These are phyloP conservation scores for Leonotis leonurus DNA, from an alignment of 257 asterid genomes.

Conservation along the genomic window DNA sequence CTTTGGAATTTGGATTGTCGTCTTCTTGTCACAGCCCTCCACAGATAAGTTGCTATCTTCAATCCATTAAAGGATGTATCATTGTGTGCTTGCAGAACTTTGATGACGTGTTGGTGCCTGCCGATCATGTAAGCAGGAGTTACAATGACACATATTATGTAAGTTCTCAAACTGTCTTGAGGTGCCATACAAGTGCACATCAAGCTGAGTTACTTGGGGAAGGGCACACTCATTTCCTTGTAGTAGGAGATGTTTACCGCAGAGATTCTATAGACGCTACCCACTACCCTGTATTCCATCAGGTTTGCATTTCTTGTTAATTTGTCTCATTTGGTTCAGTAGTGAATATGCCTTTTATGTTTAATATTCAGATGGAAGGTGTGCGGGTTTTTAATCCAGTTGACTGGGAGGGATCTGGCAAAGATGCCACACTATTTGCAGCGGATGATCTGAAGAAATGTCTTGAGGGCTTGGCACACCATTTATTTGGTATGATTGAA, in stretches of 20 bases:
- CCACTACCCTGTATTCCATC: slow-evolving; percentile 98
- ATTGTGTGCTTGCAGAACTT: slow-evolving; percentile 68
- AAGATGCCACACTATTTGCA: slow-evolving; percentile 64
- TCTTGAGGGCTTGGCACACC: slow-evolving; percentile 89
- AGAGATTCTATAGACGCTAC: slow-evolving; percentile 93
- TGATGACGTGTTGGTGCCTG: slow-evolving; percentile 93
- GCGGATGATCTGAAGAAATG: slow-evolving; percentile 90
- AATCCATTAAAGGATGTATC: slow-evolving; percentile 1
- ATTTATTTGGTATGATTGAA: slow-evolving; percentile 86
- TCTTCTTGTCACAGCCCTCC: neutral
- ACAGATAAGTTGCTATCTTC: neutral
- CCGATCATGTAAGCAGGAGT: slow-evolving; percentile 76
- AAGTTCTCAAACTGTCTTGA: too few species aligned
- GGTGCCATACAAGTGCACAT: too few species aligned
- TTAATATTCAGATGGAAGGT: slow-evolving; percentile 77
- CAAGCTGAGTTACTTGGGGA: too few species aligned
- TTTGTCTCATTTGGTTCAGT: slow-evolving; percentile 7
- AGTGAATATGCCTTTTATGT: slow-evolving; percentile 6
- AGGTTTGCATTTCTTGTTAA: too few species aligned
- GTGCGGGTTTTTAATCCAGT: slow-evolving; percentile 70
- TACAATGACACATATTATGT: too few species aligned
- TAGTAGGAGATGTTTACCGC: too few species aligned
- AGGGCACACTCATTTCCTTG: too few species aligned
- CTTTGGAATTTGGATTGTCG: neutral
- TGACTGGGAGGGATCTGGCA: slow-evolving; percentile 62